These are phyloP conservation scores for Penicillium cosmopolitanum DNA, from an alignment of 495 filamentous ascomycete species.

Conservation along the genomic window DNA sequence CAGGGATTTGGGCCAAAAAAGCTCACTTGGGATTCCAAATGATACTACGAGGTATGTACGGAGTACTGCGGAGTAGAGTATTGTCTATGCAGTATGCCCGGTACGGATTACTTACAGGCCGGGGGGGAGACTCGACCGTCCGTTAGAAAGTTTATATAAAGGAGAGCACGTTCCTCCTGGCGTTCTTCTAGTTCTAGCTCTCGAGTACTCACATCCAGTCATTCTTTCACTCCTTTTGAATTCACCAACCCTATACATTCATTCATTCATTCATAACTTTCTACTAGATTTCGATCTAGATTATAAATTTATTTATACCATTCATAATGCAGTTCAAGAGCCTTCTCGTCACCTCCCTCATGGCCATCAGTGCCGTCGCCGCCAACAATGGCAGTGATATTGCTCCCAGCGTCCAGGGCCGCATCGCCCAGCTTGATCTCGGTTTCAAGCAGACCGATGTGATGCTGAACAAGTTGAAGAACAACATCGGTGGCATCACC, in stretches of 20 bases:
- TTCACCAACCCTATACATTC: not conserved
- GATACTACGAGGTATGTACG: not conserved
- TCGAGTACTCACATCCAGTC: constrained; percentile 4
- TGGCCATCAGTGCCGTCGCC: constrained; percentile 8
- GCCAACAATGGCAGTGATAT: constrained; percentile 17
- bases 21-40: not conserved
- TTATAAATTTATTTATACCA: not conserved
- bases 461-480: constrained; percentile 9
- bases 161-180: constrained; percentile 2
- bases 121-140: not conserved
- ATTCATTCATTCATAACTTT: constrained; percentile 3
- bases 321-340: constrained; percentile 18
- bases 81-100: too few species aligned
- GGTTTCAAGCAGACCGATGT: constrained; percentile 14
- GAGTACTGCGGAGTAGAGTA: not conserved
- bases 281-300: constrained; percentile 8
- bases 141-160: constrained; percentile 4
- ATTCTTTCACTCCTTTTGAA: not conserved
- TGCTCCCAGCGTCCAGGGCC: constrained; percentile 14
- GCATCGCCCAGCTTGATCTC: constrained; percentile 15
- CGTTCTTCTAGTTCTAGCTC: not conserved
- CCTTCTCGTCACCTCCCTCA: constrained; percentile 13
- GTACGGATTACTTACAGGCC: not conserved
- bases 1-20: constrained; percentile 1
- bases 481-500: not conserved